These are phyloP conservation scores for Lecanicillium sp. DNA, from an alignment of 2,329 filamentous ascomycete species.

Conservation along the genomic window DNA sequence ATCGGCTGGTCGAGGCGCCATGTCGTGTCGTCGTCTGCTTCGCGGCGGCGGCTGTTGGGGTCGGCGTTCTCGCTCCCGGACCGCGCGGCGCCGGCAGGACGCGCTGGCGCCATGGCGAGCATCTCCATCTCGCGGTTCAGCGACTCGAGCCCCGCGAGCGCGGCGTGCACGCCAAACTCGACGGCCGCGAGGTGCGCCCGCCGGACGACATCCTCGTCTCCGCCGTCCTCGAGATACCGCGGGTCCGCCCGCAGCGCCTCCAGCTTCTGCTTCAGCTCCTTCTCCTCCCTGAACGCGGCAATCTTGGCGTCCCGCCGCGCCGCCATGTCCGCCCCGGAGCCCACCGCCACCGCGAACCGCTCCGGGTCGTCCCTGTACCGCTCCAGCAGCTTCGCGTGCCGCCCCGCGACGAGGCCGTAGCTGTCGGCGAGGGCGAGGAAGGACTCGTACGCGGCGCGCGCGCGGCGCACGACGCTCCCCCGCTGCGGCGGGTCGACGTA, in stretches of 20 bases:
- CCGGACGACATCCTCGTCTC: constrained; percentile 80
- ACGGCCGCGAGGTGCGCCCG: constrained; percentile 73
- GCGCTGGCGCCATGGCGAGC: constrained; percentile 64
- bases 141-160: constrained; percentile 83
- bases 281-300: constrained; percentile 75
- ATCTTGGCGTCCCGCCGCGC: constrained; percentile 79
- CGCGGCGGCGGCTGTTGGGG: constrained; percentile 34
- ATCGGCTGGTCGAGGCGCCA: constrained; percentile 67
- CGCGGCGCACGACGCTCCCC: constrained; percentile 53
- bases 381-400: constrained; percentile 64
- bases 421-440: constrained; percentile 72
- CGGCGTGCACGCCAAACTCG: constrained; percentile 65
- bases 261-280: constrained; percentile 76
- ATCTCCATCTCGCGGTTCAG: constrained; percentile 81
- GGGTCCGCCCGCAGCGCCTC: constrained; percentile 47
- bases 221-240: constrained; percentile 53
- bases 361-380: constrained; percentile 65
- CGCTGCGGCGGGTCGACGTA: constrained; percentile 50
- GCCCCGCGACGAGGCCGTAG: constrained; percentile 64
- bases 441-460: constrained; percentile 66
- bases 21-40: constrained; percentile 41
- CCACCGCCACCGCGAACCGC: constrained; percentile 63
- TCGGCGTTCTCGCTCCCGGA: constrained; percentile 24
- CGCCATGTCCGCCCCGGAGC: constrained; percentile 49
- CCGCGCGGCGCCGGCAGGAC: constrained; percentile 25